A percentile compares a stretch with the other conserved stretches of the same genome.
phyloP scores from a whole-genome alignment of 129 eudicot genomes.

The Flaveria brownii region DNA sequence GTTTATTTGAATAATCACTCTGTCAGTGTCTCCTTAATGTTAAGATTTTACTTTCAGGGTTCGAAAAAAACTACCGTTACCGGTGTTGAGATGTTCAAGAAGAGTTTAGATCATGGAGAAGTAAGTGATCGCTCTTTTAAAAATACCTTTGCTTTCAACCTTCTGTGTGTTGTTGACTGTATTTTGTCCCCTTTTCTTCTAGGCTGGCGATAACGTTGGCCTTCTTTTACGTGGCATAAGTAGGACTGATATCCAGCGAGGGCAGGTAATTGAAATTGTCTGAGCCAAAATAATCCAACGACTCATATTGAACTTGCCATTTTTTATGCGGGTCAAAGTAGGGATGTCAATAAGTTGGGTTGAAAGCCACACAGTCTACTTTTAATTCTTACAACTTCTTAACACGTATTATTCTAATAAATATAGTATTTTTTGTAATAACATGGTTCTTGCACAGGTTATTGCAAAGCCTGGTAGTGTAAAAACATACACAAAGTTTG shows the following conservation, averaged over 20 bases:
- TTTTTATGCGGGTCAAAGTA: too few relatives aligned
- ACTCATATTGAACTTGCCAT: not conserved
- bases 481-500: slow-evolving; percentile 78
- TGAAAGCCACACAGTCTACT: not conserved
- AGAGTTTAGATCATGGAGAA: slow-evolving; percentile 82
- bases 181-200: slow-evolving; percentile 8
- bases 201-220: slow-evolving; percentile 99
- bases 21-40: slow-evolving; percentile 2
- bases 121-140: slow-evolving; percentile 35
- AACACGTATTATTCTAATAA: not conserved
- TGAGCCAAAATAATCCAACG: not conserved
- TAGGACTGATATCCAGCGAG: slow-evolving; percentile 81
- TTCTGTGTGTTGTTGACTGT: not conserved
- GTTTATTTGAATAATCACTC: slow-evolving; percentile 13
- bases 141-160: not conserved
- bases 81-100: slow-evolving; percentile 99
- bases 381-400: not conserved
- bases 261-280: slow-evolving; percentile 57
- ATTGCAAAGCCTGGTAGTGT: slow-evolving; percentile 77
- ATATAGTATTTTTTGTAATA: not conserved
- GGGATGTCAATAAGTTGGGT: not conserved
- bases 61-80: slow-evolving; percentile 78
- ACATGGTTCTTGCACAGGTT: slow-evolving; percentile 46
- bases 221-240: slow-evolving; percentile 93
- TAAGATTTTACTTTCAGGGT: slow-evolving; percentile 45